Conservation (phyloP, 2,329 filamentous ascomycete species). For the Ophiosphaerella herpotricha region DNA sequence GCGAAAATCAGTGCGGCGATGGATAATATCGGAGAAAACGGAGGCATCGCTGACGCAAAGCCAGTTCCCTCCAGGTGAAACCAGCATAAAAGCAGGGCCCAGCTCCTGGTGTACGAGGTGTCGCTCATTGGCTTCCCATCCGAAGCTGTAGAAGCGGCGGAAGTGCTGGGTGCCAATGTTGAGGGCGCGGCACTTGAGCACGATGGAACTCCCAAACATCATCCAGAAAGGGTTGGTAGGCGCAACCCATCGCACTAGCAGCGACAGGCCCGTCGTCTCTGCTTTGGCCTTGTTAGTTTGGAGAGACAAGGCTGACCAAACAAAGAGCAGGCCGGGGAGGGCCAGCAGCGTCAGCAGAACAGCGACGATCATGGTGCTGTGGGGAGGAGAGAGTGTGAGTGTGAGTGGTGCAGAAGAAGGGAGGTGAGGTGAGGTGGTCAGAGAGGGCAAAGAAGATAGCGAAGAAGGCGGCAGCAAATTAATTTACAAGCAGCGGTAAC, state of each 20-base stretch:
- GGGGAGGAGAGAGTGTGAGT: no score
- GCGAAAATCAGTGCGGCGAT: conserved; percentile 16
- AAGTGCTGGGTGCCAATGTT: conserved; percentile 6
- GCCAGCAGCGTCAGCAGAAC: no score
- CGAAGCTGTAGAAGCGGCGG: conserved; percentile 8
- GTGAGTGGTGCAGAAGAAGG: no score
- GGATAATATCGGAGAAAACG: conserved; percentile 11
- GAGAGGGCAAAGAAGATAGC: no score
- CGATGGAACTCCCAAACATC: conserved; percentile 10
- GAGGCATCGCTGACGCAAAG: conserved; percentile 12
- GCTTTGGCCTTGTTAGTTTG: no score
- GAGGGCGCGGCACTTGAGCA: conserved; percentile 2
- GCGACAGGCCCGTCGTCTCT: no score
- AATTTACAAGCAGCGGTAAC: no score
- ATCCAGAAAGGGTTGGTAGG: conserved; percentile 20
- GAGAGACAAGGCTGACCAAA: no score
- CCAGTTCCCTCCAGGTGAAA: conserved; percentile 7
- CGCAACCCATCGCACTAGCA: not conserved
- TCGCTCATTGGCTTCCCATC: conserved; percentile 16
- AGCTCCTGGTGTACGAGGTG: not conserved
- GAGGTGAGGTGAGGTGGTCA: no score
- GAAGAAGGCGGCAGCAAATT: no score
- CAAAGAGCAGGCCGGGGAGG: no score
- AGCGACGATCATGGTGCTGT: no score
- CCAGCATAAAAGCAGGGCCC: conserved; percentile 8